These are phyloP conservation scores for Fusarium sp. DNA, from an alignment of 2,329 filamentous ascomycete genomes.

Conservation along the genomic window DNA sequence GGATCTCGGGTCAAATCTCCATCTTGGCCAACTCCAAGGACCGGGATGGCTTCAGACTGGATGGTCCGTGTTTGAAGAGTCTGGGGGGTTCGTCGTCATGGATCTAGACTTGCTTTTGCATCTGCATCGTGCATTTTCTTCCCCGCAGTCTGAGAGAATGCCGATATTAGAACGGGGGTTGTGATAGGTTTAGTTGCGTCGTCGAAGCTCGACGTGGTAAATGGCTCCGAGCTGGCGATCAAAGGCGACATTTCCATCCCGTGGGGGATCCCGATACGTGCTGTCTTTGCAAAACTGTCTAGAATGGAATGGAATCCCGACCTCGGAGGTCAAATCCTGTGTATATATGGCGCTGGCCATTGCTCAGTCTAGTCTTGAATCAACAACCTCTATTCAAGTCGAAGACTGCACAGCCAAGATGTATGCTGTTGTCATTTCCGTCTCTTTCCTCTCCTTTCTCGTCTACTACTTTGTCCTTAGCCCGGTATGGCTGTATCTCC, in stretches of 20 bases:
- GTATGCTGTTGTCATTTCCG: background rate
- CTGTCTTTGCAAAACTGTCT: background rate
- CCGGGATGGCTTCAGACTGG: background rate
- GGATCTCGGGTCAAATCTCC: background rate
- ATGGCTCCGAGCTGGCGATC: background rate
- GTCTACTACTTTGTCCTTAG: background rate
- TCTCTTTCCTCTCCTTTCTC: background rate
- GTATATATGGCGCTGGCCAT: background rate
- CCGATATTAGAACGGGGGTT: background rate
- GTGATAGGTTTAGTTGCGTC: too few species aligned
- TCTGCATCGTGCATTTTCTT: background rate
- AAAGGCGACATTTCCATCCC: background rate
- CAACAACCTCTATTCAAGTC: background rate
- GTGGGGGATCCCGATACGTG: background rate
- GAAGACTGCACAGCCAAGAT: background rate
- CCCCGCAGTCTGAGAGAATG: constrained; percentile 1
- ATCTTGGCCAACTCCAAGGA: background rate
- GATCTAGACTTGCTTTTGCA: background rate
- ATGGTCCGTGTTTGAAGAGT: background rate
- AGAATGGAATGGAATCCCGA: background rate
- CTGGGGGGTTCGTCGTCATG: background rate
- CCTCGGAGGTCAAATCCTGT: background rate
- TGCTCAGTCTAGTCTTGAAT: background rate
- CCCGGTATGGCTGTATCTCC: constrained; percentile 9
- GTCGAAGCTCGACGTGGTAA: background rate